A percentile compares a stretch with the other conserved stretches of the same genome.
These are phyloP conservation scores for Eremothecium coryli DNA, from an alignment of 1,139 yeast species.

Conservation along the genomic window DNA sequence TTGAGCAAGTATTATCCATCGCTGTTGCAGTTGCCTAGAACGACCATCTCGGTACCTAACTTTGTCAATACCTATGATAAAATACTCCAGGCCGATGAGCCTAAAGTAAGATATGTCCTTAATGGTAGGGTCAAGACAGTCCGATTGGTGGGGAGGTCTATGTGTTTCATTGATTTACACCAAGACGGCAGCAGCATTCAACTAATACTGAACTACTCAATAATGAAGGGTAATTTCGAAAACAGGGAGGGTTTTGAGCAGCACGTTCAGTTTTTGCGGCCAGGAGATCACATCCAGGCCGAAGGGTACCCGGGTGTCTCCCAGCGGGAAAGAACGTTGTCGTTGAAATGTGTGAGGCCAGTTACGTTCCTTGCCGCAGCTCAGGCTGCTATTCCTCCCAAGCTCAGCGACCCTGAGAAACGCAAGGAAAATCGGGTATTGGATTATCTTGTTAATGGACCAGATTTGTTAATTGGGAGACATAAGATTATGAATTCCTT, in stretches of 20 bases:
- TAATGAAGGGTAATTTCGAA: slow-evolving; percentile 1
- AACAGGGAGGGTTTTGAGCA: slow-evolving; percentile 37
- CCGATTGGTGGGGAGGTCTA: slow-evolving; percentile 27
- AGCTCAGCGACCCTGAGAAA: slow-evolving; percentile 44
- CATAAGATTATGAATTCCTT: slow-evolving; percentile 45
- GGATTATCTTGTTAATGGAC: slow-evolving; percentile 57
- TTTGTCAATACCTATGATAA: slow-evolving; percentile 12
- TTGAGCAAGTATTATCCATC: slow-evolving; percentile 22
- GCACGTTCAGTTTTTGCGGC: slow-evolving; percentile 41
- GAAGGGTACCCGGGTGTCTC: slow-evolving; percentile 68
- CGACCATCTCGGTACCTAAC: slow-evolving; percentile 9
- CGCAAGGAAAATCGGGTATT: slow-evolving; percentile 63
- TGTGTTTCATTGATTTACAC: slow-evolving; percentile 26
- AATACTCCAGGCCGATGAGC: slow-evolving; percentile 8
- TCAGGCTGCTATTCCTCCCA: slow-evolving; percentile 61
- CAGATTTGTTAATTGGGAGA: slow-evolving; percentile 45
- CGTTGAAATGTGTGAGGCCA: slow-evolving; percentile 49
- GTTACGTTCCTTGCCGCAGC: slow-evolving; percentile 57
- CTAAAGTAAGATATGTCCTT: slow-evolving; percentile 7
- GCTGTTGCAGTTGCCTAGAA: slow-evolving; percentile 13
- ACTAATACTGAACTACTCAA: slow-evolving; percentile 11
- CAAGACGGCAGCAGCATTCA: slow-evolving; percentile 9
- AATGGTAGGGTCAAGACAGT: slow-evolving; percentile 24
- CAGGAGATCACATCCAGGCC: slow-evolving; percentile 64
- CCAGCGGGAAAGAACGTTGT: slow-evolving; percentile 55